phyloP scores from a whole-genome alignment of 1,139 yeast genomes.

The Kazachstania sp. region DNA sequence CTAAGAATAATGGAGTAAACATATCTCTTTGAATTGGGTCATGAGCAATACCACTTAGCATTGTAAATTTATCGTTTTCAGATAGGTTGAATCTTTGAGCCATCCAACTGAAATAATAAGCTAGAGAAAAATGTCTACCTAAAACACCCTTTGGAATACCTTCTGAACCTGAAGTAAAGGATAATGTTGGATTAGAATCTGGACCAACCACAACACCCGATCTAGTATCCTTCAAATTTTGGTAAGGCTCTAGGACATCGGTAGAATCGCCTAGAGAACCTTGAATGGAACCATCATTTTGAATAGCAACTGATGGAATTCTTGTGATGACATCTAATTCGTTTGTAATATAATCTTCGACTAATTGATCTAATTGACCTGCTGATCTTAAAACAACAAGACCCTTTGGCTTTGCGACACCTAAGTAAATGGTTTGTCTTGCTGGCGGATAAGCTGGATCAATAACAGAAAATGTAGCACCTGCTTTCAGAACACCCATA shows the following conservation, averaged over 20 bases:
- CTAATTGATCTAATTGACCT: constrained; percentile 68
- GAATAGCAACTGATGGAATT: constrained; percentile 68
- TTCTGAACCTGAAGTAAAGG: constrained; percentile 97
- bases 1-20: constrained; percentile 93
- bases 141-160: constrained; percentile 98
- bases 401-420: constrained; percentile 90
- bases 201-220: constrained; percentile 97
- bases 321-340: constrained; percentile 66
- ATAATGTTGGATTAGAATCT: constrained; percentile 90
- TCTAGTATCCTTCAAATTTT: constrained; percentile 42
- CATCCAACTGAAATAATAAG: constrained; percentile 99
- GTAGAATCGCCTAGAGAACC: constrained; percentile 43
- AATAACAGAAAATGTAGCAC: constrained; percentile 95
- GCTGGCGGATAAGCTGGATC: constrained; percentile 99
- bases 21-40: constrained; percentile 99
- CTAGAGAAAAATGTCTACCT: constrained; percentile 93
- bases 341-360: constrained; percentile 61
- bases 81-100: constrained; percentile 69
- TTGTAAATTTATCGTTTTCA: constrained; percentile 81
- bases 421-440: constrained; percentile 83
- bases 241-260: constrained; percentile 48
- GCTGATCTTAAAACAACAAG: constrained; percentile 86
- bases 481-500: constrained; percentile 95
- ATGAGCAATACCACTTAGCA: constrained; percentile 98
- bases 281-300: constrained; percentile 62